phyloP scores from a whole-genome alignment of 305 asterid genomes.

The Solanum hybrid region DNA sequence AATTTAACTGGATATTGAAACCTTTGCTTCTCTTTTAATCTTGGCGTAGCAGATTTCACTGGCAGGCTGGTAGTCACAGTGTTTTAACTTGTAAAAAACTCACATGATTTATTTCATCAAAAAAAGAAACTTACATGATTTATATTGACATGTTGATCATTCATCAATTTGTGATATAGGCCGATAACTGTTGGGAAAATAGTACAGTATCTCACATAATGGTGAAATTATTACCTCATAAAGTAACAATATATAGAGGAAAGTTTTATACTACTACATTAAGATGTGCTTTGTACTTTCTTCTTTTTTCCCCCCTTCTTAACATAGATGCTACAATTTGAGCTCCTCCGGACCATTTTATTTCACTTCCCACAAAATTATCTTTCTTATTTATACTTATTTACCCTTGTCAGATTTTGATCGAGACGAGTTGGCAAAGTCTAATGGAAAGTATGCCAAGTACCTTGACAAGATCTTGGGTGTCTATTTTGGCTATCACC shows the following conservation, averaged over 20 bases:
- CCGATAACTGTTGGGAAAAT: background rate
- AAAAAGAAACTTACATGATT: background rate
- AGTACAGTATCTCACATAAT: background rate
- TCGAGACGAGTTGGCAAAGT: slow-evolving; percentile 56
- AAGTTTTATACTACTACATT: background rate
- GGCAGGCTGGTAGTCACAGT: background rate
- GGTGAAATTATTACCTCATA: background rate
- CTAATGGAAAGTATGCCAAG: slow-evolving; percentile 60
- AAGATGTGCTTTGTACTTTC: background rate
- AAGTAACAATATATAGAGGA: background rate
- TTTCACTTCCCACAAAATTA: background rate
- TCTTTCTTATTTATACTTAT: background rate
- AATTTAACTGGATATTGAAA: background rate
- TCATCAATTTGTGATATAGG: background rate
- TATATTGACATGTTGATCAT: background rate
- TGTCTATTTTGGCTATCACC: slow-evolving; percentile 75
- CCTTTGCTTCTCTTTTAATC: background rate
- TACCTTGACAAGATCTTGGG: slow-evolving; percentile 76
- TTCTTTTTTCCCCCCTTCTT: background rate
- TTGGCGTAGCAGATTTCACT: background rate
- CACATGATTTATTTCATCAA: background rate
- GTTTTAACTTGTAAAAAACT: background rate
- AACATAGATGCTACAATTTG: background rate
- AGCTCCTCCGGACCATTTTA: background rate
- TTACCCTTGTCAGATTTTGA: slow-evolving; percentile 44